These are phyloP conservation scores for Ogataea siamensis DNA, from an alignment of 805 yeast species.

Conservation along the genomic window DNA sequence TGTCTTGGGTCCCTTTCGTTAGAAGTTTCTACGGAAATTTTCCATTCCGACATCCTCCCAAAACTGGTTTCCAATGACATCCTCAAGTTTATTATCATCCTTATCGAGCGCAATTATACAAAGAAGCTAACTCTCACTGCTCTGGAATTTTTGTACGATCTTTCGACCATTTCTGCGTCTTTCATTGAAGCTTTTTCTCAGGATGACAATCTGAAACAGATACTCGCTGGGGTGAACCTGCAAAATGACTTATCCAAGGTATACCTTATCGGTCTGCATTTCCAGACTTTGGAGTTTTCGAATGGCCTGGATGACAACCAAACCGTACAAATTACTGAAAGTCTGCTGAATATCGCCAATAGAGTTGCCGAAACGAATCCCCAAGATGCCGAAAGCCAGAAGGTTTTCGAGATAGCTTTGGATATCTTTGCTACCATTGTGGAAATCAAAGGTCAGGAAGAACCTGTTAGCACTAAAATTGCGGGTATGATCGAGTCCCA, in stretches of 20 bases:
- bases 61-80: conserved; percentile 27
- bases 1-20: conserved; percentile 60
- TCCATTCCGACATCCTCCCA: conserved; percentile 33
- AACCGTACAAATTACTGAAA: conserved; percentile 23
- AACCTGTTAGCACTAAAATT: conserved; percentile 12
- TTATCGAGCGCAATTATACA: conserved; percentile 37
- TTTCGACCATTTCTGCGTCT: conserved; percentile 29
- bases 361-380: conserved; percentile 17
- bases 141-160: conserved; percentile 32
- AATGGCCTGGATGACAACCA: conserved; percentile 23
- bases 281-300: conserved; percentile 32
- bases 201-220: conserved; percentile 15
- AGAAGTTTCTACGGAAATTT: conserved; percentile 55
- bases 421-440: conserved; percentile 76
- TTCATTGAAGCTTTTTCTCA: conserved; percentile 25
- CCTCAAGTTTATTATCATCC: conserved; percentile 36
- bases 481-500: conserved; percentile 13
- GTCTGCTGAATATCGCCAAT: conserved; percentile 35
- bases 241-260: conserved; percentile 20
- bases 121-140: conserved; percentile 21
- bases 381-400: conserved; percentile 46
- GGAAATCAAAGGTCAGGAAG: conserved; percentile 44
- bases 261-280: conserved; percentile 31
- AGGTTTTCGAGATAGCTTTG: conserved; percentile 64
- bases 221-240: conserved; percentile 11